Evolutionary conservation across 805 yeast species (phyloP).

Genomic region (Debaryomyces tyrocola): DNA sequence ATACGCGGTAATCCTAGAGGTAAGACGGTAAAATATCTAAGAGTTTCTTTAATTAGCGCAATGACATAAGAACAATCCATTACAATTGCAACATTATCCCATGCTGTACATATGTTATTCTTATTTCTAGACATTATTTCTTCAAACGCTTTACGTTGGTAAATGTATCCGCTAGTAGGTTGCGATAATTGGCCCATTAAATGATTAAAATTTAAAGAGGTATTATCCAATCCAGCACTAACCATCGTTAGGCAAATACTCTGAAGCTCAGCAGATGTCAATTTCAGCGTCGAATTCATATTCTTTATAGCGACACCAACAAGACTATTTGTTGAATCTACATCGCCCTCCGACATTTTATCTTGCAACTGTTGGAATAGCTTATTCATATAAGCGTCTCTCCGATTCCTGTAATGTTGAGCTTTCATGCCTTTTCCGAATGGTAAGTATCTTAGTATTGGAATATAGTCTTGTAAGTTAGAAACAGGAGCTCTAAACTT

Average conservation of each 20-base stretch:
- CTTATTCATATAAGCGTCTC: constrained; percentile 50
- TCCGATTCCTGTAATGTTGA: constrained; percentile 28
- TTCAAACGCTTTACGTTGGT: constrained; percentile 32
- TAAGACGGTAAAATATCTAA: constrained; percentile 62
- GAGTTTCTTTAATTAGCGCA: constrained; percentile 63
- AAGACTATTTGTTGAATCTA: constrained; percentile 28
- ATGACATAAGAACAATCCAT: constrained; percentile 47
- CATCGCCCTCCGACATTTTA: constrained; percentile 21
- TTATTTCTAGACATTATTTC: constrained; percentile 39
- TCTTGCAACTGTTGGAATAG: constrained; percentile 19
- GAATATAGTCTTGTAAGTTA: constrained; percentile 55
- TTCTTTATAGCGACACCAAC: constrained; percentile 21
- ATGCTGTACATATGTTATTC: constrained; percentile 30
- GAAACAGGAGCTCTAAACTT: constrained; percentile 58
- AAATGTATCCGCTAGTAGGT: constrained; percentile 15
- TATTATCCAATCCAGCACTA: constrained; percentile 77
- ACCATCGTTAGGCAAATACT: constrained; percentile 73
- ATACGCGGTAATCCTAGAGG: constrained; percentile 67
- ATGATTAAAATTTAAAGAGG: constrained; percentile 62
- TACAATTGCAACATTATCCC: constrained; percentile 24
- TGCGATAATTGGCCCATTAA: constrained; percentile 60
- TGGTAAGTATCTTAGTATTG: constrained; percentile 38
- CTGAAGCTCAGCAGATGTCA: constrained; percentile 43
- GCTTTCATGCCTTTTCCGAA: constrained; percentile 12
- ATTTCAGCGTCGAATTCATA: constrained; percentile 10